These are phyloP conservation scores for Colletotrichum sp. DNA, from an alignment of 2,329 filamentous ascomycete genomes.

Conservation along the genomic window DNA sequence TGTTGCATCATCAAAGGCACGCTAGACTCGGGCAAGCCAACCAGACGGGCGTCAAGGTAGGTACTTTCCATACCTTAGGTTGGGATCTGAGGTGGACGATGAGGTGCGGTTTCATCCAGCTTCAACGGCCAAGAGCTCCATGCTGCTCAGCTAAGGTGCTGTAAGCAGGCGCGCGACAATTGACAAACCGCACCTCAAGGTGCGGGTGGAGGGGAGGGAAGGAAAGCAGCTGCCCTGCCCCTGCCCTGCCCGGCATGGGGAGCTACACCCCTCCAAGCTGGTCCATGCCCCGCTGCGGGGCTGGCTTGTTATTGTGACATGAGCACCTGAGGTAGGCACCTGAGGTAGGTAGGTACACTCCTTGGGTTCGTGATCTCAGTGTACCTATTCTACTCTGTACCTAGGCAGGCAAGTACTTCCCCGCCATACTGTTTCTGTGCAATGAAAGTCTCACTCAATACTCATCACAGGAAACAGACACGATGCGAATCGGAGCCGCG, in stretches of 20 bases:
- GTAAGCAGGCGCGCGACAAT: neutral
- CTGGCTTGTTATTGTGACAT: neutral
- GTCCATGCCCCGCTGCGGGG: neutral
- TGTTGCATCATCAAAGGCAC: neutral
- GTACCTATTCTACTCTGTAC: neutral
- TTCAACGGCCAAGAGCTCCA: neutral
- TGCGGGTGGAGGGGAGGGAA: neutral
- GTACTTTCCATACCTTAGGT: neutral
- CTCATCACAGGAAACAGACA: neutral
- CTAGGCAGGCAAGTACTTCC: neutral
- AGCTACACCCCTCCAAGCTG: neutral
- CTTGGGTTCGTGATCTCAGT: neutral
- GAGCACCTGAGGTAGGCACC: neutral
- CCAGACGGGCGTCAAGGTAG: neutral
- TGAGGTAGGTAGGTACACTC: neutral
- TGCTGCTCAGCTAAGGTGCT: neutral
- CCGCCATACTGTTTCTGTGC: neutral
- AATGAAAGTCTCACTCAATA: neutral
- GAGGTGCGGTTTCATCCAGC: neutral
- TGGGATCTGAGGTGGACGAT: neutral
- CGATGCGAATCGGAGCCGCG: neutral
- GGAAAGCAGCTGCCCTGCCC: neutral
- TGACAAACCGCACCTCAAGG: neutral
- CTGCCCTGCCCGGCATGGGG: neutral
- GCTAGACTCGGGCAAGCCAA: neutral